These are phyloP conservation scores for Ensete ventricosum DNA, from an alignment of 176 grass and related monocot genomes.

Conservation along the genomic window DNA sequence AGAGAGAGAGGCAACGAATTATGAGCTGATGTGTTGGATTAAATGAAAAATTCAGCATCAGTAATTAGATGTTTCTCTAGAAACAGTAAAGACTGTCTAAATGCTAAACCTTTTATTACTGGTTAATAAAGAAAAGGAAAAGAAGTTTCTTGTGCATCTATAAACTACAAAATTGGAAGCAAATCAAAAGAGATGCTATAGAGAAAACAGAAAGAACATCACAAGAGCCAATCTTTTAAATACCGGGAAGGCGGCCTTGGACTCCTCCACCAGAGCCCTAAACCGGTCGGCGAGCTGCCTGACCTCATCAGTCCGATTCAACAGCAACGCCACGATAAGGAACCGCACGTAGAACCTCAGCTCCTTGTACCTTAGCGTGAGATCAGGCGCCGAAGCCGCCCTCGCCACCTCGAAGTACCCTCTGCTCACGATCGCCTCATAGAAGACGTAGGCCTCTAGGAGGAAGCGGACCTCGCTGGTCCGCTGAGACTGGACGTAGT, in stretches of 20 bases:
- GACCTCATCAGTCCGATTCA: conserved; percentile 57
- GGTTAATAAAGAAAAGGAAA: background rate
- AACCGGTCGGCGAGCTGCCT: conserved; percentile 58
- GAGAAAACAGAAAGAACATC: background rate
- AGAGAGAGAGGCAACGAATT: background rate
- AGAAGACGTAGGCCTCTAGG: conserved; percentile 92
- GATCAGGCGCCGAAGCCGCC: conserved; percentile 21
- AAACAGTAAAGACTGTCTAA: background rate
- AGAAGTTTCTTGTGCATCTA: background rate
- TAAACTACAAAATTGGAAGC: background rate
- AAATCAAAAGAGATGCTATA: background rate
- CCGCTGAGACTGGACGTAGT: conserved; percentile 87
- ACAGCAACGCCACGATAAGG: conserved; percentile 68
- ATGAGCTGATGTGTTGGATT: background rate
- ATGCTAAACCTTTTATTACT: background rate
- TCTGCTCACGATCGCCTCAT: conserved; percentile 89
- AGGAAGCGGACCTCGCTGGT: conserved; percentile 87
- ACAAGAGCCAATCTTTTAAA: conserved; percentile 1
- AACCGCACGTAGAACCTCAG: conserved; percentile 80
- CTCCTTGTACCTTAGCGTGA: conserved; percentile 77
- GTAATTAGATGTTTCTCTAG: background rate
- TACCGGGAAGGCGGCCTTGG: conserved; percentile 72
- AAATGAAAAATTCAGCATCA: background rate
- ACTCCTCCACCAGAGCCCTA: conserved; percentile 61
- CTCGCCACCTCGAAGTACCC: conserved; percentile 61